Conservation (phyloP, 23 red algal species). For the Gracilaria domingensis region DNA sequence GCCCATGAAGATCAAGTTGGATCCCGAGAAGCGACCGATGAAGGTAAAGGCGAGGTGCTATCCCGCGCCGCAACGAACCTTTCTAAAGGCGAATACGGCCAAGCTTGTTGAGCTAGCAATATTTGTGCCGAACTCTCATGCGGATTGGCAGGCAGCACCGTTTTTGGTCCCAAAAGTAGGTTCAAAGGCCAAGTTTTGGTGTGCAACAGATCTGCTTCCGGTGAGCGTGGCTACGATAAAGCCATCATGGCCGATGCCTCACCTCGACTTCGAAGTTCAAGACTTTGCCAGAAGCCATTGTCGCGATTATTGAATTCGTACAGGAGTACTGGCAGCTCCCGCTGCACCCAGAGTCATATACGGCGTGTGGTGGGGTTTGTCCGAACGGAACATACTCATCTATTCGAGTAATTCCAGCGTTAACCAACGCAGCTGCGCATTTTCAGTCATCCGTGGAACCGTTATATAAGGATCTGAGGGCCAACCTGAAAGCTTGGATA, state of each 20-base stretch:
- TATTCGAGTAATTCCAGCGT: conserved; percentile 1
- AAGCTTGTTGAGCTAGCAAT: conserved; percentile 40
- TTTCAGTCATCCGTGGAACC: conserved; percentile 39
- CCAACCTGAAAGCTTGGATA: conserved; percentile 41
- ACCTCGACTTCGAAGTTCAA: conserved; percentile 48
- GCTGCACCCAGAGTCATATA: conserved; percentile 27
- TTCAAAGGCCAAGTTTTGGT: conserved; percentile 41
- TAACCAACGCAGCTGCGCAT: conserved; percentile 31
- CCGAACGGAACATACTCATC: no score
- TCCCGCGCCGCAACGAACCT: no score
- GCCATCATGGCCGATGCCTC: conserved; percentile 40
- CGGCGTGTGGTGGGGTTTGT: conserved; percentile 42
- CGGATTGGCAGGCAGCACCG: conserved; percentile 47
- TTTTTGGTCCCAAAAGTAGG: conserved; percentile 45
- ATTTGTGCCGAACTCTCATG: conserved; percentile 24
- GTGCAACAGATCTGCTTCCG: no score
- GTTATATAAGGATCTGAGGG: conserved; percentile 24
- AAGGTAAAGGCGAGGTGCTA: conserved; percentile 53
- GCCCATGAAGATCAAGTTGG: conserved; percentile 43
- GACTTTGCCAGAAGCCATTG: conserved; percentile 38
- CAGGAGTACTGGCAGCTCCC: conserved; percentile 28
- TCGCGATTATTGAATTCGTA: conserved; percentile 34
- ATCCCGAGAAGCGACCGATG: conserved; percentile 50
- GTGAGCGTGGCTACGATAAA: conserved; percentile 38
- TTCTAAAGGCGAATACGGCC: conserved; percentile 42